Evolutionary conservation across 2,329 filamentous ascomycete species (phyloP).

Genomic region (Diaporthe sp.): DNA sequence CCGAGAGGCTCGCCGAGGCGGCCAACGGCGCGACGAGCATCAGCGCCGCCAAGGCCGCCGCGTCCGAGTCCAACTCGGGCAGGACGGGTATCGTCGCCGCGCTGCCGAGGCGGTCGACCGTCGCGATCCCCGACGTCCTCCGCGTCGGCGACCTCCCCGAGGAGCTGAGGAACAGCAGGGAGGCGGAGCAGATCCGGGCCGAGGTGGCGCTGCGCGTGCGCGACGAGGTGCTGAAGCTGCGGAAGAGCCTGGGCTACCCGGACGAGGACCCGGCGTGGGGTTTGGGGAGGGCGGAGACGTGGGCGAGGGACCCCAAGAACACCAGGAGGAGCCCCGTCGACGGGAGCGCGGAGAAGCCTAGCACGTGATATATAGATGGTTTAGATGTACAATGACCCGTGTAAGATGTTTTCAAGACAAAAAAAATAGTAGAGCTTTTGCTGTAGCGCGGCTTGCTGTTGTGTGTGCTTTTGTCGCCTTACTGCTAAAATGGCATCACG

Average conservation of each 20-base stretch:
- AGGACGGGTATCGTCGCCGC: slow-evolving; percentile 37
- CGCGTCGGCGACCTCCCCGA: slow-evolving; percentile 72
- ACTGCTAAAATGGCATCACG: neutral
- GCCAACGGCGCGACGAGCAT: neutral
- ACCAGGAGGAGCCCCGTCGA: slow-evolving; percentile 68
- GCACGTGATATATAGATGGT: slow-evolving; percentile 10
- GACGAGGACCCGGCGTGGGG: slow-evolving; percentile 80
- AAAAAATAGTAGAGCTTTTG: neutral
- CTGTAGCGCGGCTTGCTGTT: neutral
- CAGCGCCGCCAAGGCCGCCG: slow-evolving; percentile 11
- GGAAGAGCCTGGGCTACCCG: slow-evolving; percentile 78
- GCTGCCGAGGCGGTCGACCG: neutral
- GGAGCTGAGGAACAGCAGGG: slow-evolving; percentile 76
- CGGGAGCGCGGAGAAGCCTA: slow-evolving; percentile 60
- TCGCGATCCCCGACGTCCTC: slow-evolving; percentile 43
- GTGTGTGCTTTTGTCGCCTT: neutral
- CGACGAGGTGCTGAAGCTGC: slow-evolving; percentile 83
- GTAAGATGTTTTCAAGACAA: neutral
- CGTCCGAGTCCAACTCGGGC: slow-evolving; percentile 34
- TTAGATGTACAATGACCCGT: neutral
- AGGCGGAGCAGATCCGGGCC: slow-evolving; percentile 81
- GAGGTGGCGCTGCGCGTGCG: slow-evolving; percentile 86
- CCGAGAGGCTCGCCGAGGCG: slow-evolving; percentile 19
- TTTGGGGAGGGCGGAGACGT: slow-evolving; percentile 84
- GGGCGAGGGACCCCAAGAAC: slow-evolving; percentile 68